These are phyloP conservation scores for Typha latifolia DNA, from an alignment of 176 grass and related monocot genomes.

Conservation along the genomic window DNA sequence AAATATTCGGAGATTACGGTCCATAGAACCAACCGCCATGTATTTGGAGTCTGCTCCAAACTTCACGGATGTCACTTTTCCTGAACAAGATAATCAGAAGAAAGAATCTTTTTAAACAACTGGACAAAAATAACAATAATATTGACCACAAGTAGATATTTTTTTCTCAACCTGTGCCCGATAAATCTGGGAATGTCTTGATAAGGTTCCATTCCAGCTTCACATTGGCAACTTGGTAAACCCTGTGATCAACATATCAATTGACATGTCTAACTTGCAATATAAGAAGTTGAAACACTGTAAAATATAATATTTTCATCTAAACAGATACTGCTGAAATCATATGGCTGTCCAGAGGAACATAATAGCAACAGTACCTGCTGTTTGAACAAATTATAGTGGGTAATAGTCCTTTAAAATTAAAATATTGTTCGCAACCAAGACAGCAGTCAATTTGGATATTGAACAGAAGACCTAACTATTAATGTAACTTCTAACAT, in stretches of 20 bases:
- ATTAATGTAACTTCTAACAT: no score
- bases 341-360: no score
- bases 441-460: no score
- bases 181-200: constrained; percentile 91
- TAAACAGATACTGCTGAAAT: no score
- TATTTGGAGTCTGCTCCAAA: constrained; percentile 87
- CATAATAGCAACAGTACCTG: no score
- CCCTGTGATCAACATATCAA: constrained; percentile 30
- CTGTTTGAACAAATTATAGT: no score
- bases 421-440: no score
- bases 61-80: constrained; percentile 68
- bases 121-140: background rate
- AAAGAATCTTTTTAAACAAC: constrained; percentile 1
- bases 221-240: constrained; percentile 93
- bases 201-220: constrained; percentile 94
- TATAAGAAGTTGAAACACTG: no score
- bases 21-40: constrained; percentile 85
- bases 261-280: no score
- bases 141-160: background rate
- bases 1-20: constrained; percentile 91
- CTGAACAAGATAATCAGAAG: constrained; percentile 27
- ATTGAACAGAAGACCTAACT: no score
- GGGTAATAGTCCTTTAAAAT: no score
- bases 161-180: constrained; percentile 64
- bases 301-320: no score